Conservation (phyloP, 495 filamentous ascomycete species). For the Penicillium cataractarum region DNA sequence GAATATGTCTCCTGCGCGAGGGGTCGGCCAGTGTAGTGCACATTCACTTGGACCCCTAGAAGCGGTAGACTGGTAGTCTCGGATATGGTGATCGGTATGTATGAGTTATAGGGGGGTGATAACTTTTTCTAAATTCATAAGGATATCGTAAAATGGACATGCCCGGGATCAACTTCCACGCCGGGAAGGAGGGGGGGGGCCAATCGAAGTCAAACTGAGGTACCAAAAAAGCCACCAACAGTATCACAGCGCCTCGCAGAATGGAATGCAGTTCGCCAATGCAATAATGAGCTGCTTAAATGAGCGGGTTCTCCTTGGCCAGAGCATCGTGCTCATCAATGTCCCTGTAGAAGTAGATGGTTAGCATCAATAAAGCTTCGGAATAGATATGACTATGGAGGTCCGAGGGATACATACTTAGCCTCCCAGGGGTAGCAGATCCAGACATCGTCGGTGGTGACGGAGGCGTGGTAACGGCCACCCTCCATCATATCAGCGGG, state of each 20-base stretch:
- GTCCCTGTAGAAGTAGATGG: slow-evolving; percentile 54
- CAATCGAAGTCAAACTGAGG: slow-evolving; percentile 14
- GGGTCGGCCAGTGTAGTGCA: background rate
- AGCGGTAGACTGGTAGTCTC: background rate
- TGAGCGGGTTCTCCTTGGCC: slow-evolving; percentile 56
- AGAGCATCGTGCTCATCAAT: slow-evolving; percentile 90
- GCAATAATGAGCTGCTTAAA: slow-evolving; percentile 28
- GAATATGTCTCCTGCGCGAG: background rate
- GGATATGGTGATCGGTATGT: background rate
- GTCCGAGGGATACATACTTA: slow-evolving; percentile 54
- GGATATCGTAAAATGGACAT: slow-evolving; percentile 33
- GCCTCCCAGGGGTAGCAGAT: slow-evolving; percentile 99
- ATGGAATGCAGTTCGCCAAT: slow-evolving; percentile 27
- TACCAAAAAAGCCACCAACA: slow-evolving; percentile 17
- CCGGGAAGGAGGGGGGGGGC: slow-evolving; percentile 17
- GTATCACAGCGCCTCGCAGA: slow-evolving; percentile 29
- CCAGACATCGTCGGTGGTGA: slow-evolving; percentile 91
- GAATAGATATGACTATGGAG: background rate
- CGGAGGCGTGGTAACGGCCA: slow-evolving; percentile 79
- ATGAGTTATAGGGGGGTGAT: slow-evolving; percentile 5
- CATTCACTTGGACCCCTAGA: background rate
- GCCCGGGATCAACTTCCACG: slow-evolving; percentile 19
- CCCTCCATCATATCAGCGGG: slow-evolving; percentile 78
- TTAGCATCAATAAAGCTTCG: background rate
- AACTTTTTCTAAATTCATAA: slow-evolving; percentile 39